Base-by-base conservation (phyloP, 2,329 filamentous ascomycete genomes). In the Arthroderma sp. region DNA sequence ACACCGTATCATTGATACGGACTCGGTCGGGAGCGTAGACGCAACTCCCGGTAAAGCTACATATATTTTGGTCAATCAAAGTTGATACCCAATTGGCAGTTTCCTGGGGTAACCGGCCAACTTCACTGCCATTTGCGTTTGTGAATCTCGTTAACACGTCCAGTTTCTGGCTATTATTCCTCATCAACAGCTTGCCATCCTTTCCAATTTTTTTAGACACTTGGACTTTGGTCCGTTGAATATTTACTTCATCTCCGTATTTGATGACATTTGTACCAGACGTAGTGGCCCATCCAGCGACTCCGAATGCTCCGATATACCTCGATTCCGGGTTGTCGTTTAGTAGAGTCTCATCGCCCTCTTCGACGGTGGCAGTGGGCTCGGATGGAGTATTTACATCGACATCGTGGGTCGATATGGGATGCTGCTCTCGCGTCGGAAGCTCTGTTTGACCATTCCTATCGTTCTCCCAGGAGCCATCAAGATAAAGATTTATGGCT, bases 141-240 rank as follows among this genome's bases (percentile, higher is more conserved):
- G 84, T 94, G 57, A 98, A 96, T 1, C 91, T 80, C 28, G 96
- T 93, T 48, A 98, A 75, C 4, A 94, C 79, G 65, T 98, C 91
- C 15, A 80, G 74, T 40, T 84, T 79, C 54, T 78, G 79, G 33
- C 78, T 75, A 0, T 73, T 67, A n/a, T 73, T 68, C 7, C 64
- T 68, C 4, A 66, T 56, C 46, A 60, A 58, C 40, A 61, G 51
- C 52, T 62, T 72, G 49, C 64, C 66, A 49, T 56, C 63, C 58
- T 63, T 72, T 69, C 53, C 67, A 55, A 45, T 59, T 63, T 56
- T 71, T 47, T 51, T 50, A 66, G 75, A 72, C 8, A 74, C 72
- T 49, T 83, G 80, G 28, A 83, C 78, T 61, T 83, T 88, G 47
- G 86, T 80, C 37, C 91, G 80, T 63, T 96, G 89, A 38, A 98